phyloP scores from a whole-genome alignment of 2,329 filamentous ascomycete genomes.

The Fusarium xyrophilum region DNA sequence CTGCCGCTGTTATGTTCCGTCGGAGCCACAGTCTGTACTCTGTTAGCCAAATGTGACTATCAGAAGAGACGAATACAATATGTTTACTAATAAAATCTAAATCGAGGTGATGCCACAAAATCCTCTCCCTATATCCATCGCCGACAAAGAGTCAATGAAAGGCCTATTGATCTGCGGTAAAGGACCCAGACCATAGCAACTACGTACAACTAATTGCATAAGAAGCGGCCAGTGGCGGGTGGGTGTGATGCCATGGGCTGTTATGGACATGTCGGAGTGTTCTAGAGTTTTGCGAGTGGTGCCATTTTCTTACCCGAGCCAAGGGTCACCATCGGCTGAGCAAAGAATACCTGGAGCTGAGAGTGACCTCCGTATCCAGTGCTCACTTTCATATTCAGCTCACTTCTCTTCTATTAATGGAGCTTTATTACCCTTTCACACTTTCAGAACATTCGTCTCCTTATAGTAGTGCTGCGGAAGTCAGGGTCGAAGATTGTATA shows the following conservation, averaged over 20 bases:
- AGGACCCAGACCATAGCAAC: neutral
- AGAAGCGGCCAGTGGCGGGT: slow-evolving; percentile 13
- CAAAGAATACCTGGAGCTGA: slow-evolving; percentile 2
- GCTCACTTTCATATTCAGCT: neutral
- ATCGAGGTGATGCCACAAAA: slow-evolving; percentile 8
- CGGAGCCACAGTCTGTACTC: neutral
- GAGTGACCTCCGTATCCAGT: neutral
- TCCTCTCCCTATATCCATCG: slow-evolving; percentile 15
- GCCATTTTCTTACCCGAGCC: slow-evolving; percentile 18
- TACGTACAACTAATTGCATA: neutral
- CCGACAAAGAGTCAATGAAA: neutral
- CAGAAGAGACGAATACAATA: slow-evolving; percentile 6
- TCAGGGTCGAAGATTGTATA: neutral
- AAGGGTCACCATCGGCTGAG: neutral
- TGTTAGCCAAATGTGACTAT: neutral
- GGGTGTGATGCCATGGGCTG: slow-evolving; percentile 34
- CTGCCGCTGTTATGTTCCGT: neutral
- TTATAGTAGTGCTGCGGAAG: neutral
- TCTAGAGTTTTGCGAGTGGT: slow-evolving; percentile 38
- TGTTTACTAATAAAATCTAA: neutral
- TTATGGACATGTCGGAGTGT: slow-evolving; percentile 25
- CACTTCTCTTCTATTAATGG: neutral
- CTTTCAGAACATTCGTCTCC: neutral
- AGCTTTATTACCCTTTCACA: neutral
- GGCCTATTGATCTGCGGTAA: slow-evolving; percentile 36